Evolutionary conservation across 805 yeast species (phyloP).

Genomic region (Schwanniomyces occidentalis): DNA sequence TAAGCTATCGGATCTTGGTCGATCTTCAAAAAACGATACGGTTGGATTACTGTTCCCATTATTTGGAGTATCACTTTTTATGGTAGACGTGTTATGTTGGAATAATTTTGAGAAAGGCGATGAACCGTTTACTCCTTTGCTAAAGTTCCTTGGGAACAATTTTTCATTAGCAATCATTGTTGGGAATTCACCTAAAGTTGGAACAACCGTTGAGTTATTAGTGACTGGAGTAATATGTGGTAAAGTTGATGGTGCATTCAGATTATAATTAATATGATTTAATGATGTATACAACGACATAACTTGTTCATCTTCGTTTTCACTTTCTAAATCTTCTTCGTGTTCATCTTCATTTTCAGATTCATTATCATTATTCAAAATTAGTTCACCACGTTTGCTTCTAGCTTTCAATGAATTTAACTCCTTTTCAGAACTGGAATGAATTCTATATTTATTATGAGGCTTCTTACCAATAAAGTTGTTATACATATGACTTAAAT

Average conservation of each 20-base stretch:
- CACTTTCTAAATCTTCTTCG: constrained; percentile 33
- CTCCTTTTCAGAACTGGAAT: constrained; percentile 17
- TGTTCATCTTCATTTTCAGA: constrained; percentile 11
- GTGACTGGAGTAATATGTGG: constrained; percentile 20
- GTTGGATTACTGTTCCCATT: constrained; percentile 2
- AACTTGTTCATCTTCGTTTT: constrained; percentile 63
- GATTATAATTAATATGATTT: constrained; percentile 29
- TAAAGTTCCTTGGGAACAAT: constrained; percentile 19
- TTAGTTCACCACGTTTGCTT: constrained; percentile 7
- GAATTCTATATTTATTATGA: constrained; percentile 11
- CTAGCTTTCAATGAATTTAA: constrained; percentile 6
- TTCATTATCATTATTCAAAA: constrained; percentile 9
- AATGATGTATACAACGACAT: constrained; percentile 66
- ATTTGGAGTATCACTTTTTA: background rate
- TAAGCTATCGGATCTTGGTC: constrained; percentile 25
- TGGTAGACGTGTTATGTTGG: too few relatives aligned
- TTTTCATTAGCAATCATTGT: constrained; percentile 33
- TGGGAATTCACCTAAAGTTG: constrained; percentile 45
- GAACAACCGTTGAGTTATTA: constrained; percentile 27
- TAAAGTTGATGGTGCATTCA: too few relatives aligned
- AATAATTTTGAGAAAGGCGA: background rate
- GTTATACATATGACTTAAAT: constrained; percentile 24
- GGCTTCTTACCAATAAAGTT: constrained; percentile 20
- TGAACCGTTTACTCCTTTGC: background rate
- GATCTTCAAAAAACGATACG: constrained; percentile 23